A percentile compares a stretch with the other conserved stretches of the same genome.
Conservation (phyloP, 75 land plant species). For the Larix kaempferi region DNA sequence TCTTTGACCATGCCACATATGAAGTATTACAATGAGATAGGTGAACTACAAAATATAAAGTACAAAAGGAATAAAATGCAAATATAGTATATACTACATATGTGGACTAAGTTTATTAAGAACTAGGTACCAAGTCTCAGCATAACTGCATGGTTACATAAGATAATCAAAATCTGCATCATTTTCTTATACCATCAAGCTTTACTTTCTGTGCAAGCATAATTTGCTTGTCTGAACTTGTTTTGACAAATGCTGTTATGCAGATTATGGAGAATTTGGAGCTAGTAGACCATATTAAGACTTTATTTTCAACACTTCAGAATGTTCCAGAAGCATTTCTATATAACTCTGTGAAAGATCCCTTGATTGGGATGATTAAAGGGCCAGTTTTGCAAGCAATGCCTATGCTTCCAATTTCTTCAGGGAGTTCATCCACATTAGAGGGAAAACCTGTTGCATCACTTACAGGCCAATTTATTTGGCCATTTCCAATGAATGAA, state of each 20-base stretch:
- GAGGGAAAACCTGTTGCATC: conserved; percentile 5
- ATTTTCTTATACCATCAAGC: too few species aligned
- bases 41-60: too few species aligned
- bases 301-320: conserved; percentile 21
- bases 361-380: neutral
- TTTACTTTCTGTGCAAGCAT: too few species aligned
- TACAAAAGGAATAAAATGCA: too few species aligned
- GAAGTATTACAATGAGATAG: too few species aligned
- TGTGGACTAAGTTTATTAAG: too few species aligned
- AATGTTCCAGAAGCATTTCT: conserved; percentile 20
- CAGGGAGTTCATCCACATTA: neutral
- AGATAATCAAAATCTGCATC: too few species aligned
- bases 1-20: too few species aligned
- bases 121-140: too few species aligned
- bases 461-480: neutral
- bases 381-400: neutral
- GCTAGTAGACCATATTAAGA: conserved; percentile 18
- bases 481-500: neutral
- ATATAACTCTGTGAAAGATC: neutral
- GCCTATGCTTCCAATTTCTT: neutral
- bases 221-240: neutral
- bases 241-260: neutral
- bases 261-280: conserved; percentile 27
- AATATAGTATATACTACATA: too few species aligned
- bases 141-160: too few species aligned